A percentile compares a stretch with the other conserved stretches of the same genome.
Conservation (phyloP, 1,284 basidiomycete species). For the Cerrena zonata region DNA sequence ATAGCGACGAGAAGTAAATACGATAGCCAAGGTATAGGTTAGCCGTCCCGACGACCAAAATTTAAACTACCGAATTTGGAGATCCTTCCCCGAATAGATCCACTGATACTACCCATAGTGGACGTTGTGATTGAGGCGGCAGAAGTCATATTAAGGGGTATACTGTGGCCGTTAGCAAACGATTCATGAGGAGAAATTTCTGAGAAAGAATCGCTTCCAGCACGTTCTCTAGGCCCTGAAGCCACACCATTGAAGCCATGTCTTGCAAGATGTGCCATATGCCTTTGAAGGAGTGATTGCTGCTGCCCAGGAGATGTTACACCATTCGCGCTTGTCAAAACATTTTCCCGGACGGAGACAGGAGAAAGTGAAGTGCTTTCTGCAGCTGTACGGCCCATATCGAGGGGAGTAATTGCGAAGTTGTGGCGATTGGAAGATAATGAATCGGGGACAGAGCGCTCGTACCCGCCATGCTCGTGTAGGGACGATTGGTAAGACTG, state of each 20-base stretch:
- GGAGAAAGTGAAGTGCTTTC: constrained; percentile 44
- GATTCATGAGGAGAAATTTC: constrained; percentile 65
- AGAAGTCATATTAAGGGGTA: constrained; percentile 22
- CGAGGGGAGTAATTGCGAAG: constrained; percentile 12
- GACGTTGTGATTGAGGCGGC: constrained; percentile 30
- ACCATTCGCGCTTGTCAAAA: constrained; percentile 15
- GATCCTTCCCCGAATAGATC: constrained; percentile 47
- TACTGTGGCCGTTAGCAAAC: constrained; percentile 51
- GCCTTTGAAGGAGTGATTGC: constrained; percentile 67
- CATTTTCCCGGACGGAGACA: constrained; percentile 22
- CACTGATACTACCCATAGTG: constrained; percentile 31
- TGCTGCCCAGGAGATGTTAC: constrained; percentile 37
- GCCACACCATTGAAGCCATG: constrained; percentile 77
- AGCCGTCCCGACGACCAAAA: constrained; percentile 53
- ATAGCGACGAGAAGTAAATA: constrained; percentile 4
- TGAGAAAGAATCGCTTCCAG: constrained; percentile 53
- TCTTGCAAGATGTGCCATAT: constrained; percentile 69
- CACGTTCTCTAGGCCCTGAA: constrained; percentile 59
- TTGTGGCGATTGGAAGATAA: constrained; percentile 8
- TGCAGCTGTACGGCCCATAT: constrained; percentile 26
- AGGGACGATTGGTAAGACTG: constrained; percentile 3
- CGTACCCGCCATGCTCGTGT: constrained; percentile 5
- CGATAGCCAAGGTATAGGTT: constrained; percentile 9
- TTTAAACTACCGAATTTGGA: constrained; percentile 69
- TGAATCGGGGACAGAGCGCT: constrained; percentile 2